Evolutionary conservation across 352 stramenopile genomes (phyloP).

Genomic region (Peronosclerospora sorghi): DNA sequence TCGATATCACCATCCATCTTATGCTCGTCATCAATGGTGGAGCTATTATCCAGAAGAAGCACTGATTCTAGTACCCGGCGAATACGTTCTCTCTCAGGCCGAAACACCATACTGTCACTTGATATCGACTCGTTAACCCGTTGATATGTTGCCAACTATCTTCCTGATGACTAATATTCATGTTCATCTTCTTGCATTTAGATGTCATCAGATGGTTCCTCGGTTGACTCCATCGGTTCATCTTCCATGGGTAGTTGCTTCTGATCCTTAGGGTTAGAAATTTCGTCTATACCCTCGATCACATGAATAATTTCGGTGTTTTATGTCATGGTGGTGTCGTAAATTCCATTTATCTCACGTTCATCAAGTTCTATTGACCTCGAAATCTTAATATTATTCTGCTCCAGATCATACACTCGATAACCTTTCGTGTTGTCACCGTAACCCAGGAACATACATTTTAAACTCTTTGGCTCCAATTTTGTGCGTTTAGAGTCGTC

Average conservation of each 20-base stretch:
- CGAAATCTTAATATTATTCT: conserved; percentile 7
- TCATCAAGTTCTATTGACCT: conserved; percentile 11
- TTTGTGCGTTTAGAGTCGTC: conserved; percentile 15
- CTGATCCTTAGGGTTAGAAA: no score
- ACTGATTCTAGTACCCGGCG: neutral
- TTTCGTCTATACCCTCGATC: no score
- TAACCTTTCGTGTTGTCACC: conserved; percentile 9
- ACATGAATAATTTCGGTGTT: no score
- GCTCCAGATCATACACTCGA: conserved; percentile 9
- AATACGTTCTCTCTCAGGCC: no score
- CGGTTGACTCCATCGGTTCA: no score
- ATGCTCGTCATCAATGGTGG: no score
- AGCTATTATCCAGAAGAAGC: neutral
- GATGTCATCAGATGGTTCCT: neutral
- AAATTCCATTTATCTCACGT: conserved; percentile 3
- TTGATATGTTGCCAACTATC: no score
- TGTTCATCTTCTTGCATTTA: neutral
- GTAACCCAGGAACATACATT: conserved; percentile 18
- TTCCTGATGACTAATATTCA: neutral
- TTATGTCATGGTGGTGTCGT: no score
- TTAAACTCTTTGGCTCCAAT: conserved; percentile 15
- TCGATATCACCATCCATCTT: no score
- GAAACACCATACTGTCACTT: neutral
- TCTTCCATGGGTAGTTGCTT: no score
- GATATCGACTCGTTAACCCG: neutral